Evolutionary conservation across 1,139 yeast species (phyloP).

Genomic region (Scheffersomyces lignicola): DNA sequence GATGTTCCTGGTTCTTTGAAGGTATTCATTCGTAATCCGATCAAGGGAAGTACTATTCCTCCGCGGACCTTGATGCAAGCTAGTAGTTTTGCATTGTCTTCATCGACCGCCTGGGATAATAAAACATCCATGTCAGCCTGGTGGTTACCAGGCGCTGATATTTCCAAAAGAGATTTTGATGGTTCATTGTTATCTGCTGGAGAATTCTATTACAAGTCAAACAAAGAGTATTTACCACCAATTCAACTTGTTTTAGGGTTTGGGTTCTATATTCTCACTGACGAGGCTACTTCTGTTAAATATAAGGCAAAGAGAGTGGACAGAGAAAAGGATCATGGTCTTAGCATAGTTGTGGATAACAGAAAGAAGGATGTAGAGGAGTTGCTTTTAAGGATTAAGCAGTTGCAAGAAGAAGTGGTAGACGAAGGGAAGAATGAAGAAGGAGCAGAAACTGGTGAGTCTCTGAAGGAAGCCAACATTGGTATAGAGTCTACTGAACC

Average conservation of each 20-base stretch:
- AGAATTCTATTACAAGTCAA: conserved; percentile 54
- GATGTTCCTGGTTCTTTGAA: conserved; percentile 75
- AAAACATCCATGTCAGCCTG: conserved; percentile 82
- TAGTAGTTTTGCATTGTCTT: conserved; percentile 77
- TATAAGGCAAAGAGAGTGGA: conserved; percentile 36
- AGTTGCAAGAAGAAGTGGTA: conserved; percentile 12
- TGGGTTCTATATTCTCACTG: conserved; percentile 74
- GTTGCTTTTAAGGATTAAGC: conserved; percentile 13
- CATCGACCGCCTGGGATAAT: conserved; percentile 87
- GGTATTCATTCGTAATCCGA: conserved; percentile 80
- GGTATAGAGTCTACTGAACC: conserved; percentile 8
- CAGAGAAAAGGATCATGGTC: conserved; percentile 49
- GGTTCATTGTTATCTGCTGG: conserved; percentile 68
- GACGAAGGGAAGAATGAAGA: conserved; percentile 12
- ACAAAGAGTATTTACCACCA: conserved; percentile 73
- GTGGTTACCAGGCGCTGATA: conserved; percentile 67
- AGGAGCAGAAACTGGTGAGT: conserved; percentile 11
- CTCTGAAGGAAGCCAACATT: conserved; percentile 1
- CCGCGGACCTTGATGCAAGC: conserved; percentile 91
- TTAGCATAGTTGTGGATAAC: conserved; percentile 39
- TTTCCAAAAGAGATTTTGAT: conserved; percentile 69
- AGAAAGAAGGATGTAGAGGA: conserved; percentile 32
- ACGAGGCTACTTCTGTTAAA: conserved; percentile 49
- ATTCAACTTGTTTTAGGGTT: conserved; percentile 86
- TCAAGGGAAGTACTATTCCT: conserved; percentile 59